Percentiles rank a stretch among this genome's conserved stretches.
Evolutionary conservation across 2,329 filamentous ascomycete genomes (phyloP).

Genomic region (Passalora sequoiae): DNA sequence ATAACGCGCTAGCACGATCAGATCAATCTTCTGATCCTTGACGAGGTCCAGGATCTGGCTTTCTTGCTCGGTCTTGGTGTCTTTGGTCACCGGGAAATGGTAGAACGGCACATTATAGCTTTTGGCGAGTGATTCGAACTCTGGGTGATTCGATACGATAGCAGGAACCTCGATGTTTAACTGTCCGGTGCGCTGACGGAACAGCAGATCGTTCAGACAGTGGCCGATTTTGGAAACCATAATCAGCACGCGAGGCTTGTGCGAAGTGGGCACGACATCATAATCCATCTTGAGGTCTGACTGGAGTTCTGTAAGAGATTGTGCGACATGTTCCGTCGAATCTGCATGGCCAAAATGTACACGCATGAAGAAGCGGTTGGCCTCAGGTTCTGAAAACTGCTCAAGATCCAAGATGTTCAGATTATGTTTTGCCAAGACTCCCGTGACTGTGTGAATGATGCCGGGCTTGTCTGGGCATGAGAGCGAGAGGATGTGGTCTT

Average conservation of each 20-base stretch:
- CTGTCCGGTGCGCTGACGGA: conserved; percentile 69
- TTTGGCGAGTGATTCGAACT: conserved; percentile 62
- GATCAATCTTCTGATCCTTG: conserved; percentile 63
- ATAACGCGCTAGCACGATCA: conserved; percentile 76
- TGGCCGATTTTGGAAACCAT: conserved; percentile 89
- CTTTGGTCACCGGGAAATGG: conserved; percentile 73
- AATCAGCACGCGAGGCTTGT: conserved; percentile 72
- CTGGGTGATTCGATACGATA: conserved; percentile 77
- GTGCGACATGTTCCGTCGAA: conserved; percentile 47
- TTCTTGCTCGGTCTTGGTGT: conserved; percentile 73
- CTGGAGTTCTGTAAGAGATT: conserved; percentile 58
- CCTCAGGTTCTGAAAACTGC: conserved; percentile 73
- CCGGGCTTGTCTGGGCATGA: conserved; percentile 80
- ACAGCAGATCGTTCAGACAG: conserved; percentile 78
- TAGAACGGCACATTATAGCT: conserved; percentile 74
- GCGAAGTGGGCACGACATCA: conserved; percentile 61
- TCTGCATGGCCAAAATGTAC: conserved; percentile 67
- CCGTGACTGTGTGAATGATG: conserved; percentile 80
- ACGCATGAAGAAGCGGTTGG: conserved; percentile 79
- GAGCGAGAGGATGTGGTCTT: conserved; percentile 68
- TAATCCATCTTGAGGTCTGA: conserved; percentile 63
- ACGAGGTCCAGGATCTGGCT: conserved; percentile 65
- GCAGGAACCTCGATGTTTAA: conserved; percentile 69
- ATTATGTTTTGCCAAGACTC: conserved; percentile 65
- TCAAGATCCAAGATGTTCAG: conserved; percentile 81